Base-by-base conservation (phyloP, 1,139 yeast genomes). In the Yamadazyma atlantica region DNA sequence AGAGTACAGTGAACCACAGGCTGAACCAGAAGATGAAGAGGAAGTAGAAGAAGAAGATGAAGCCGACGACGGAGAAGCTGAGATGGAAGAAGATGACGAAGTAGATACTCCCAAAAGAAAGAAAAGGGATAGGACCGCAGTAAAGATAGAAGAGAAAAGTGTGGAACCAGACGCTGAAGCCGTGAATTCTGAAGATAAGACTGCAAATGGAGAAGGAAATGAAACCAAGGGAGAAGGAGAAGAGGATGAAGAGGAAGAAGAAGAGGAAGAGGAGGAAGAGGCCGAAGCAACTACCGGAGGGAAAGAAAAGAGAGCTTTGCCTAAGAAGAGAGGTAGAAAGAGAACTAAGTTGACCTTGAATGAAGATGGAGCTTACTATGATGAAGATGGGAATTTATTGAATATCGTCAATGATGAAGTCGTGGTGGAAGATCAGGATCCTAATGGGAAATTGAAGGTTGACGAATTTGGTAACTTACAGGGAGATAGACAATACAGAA, bases 401-500 rank as follows among this genome's bases (percentile, higher is more conserved):
- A 70, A 71, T 29, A 73, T 88, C 4, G 67, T 65, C n/a, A 76
- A 83, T 50, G 96, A 90, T 55, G 97, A 92, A 64, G 82, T 84
- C 35, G 80, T 77, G 4, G 71, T 89, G n/a, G 85, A 85, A 1
- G 58, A 65, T 41, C 84, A 77, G 46, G 97, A 92, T 60, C 78
- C 81, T 4, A 80, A 80, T 41, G 97, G 97, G 33, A 85, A 82
- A 42, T 73, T 67, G 13, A 92, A 92, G 59, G 78, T 92, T 31
- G 82, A 80, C 45, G 69, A 60, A 29, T 57, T 73, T 41, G 98
- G 98, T 15, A 71, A 73, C 38, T 66, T 94, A 41, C 57, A 61
- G 33, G 96, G 86, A 2, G 94, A 80, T n/a, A 73, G 97, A 48
- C 76, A 79, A 51, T 92, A 77, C 63, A 72, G 92, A 43, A 85